These are phyloP conservation scores for Lyophyllum semitale DNA, from an alignment of 768 basidiomycete species.

Conservation along the genomic window DNA sequence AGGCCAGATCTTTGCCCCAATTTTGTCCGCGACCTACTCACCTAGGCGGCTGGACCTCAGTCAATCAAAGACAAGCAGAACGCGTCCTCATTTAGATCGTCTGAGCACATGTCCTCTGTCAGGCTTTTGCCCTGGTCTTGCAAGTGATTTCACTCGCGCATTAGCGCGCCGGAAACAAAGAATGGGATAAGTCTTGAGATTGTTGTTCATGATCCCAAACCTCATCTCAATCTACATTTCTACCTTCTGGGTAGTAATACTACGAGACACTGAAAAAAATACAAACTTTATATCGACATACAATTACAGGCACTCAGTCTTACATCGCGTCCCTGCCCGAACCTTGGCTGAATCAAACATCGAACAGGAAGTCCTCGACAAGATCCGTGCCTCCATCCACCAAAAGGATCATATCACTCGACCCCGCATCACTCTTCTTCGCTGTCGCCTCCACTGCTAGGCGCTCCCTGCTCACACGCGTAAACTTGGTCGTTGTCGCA, in stretches of 20 bases:
- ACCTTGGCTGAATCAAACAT: conserved; percentile 16
- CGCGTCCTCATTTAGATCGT: neutral
- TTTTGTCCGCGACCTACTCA: too few relatives aligned
- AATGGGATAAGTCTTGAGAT: too few relatives aligned
- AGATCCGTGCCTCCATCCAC: conserved; percentile 3
- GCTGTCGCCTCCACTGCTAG: neutral
- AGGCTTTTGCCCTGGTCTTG: too few relatives aligned
- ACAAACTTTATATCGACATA: too few relatives aligned
- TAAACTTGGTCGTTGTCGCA: neutral
- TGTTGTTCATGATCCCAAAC: too few relatives aligned
- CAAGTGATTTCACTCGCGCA: too few relatives aligned
- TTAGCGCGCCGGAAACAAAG: too few relatives aligned
- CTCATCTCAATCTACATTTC: too few relatives aligned
- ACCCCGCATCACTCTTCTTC: neutral
- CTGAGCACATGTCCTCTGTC: too few relatives aligned
- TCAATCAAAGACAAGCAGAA: neutral
- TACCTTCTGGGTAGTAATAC: too few relatives aligned
- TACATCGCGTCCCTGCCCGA: neutral
- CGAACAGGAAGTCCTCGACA: conserved; percentile 26
- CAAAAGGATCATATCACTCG: conserved; percentile 5
- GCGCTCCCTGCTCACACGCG: neutral
- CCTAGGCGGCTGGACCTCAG: neutral
- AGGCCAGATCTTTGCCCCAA: too few relatives aligned
- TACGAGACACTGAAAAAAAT: too few relatives aligned
- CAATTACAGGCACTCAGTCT: neutral